Conservation (phyloP, 2,329 filamentous ascomycete species). For the Keithomyces neogunnii region DNA sequence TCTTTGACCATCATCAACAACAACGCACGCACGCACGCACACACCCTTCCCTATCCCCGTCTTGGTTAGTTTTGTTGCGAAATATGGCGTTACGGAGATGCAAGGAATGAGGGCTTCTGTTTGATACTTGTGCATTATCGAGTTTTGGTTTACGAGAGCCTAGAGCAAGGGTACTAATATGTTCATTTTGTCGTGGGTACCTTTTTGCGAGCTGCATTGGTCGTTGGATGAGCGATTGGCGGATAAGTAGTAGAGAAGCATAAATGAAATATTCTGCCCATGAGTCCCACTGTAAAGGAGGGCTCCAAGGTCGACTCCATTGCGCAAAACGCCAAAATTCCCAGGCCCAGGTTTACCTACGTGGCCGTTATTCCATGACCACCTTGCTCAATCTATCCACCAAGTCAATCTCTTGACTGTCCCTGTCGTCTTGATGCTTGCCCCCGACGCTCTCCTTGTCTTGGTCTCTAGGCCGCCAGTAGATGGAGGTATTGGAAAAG, state of each 20-base stretch:
- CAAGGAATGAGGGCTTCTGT: not conserved
- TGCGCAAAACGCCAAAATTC: not conserved
- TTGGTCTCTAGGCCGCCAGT: constrained; percentile 7
- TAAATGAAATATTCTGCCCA: not conserved
- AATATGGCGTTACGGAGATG: not conserved
- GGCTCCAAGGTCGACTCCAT: no score
- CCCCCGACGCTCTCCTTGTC: no score
- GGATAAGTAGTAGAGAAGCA: not conserved
- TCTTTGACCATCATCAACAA: not conserved
- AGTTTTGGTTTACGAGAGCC: no score
- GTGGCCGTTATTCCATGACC: not conserved
- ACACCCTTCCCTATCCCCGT: no score
- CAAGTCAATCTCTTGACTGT: no score
- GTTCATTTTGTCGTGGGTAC: no score
- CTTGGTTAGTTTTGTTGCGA: no score
- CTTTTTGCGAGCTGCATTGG: not conserved
- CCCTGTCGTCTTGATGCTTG: no score
- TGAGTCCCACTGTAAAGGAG: not conserved
- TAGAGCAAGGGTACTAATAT: no score
- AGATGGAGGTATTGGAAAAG: constrained; percentile 15
- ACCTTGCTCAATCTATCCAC: not conserved
- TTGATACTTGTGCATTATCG: no score
- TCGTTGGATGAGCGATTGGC: not conserved
- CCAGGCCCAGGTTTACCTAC: no score
- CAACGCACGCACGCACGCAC: no score